Evolutionary conservation across 2,329 filamentous ascomycete genomes (phyloP), one percentile per base, ranked within the genome.

Genomic region (Amylocarpus encephaloides): DNA sequence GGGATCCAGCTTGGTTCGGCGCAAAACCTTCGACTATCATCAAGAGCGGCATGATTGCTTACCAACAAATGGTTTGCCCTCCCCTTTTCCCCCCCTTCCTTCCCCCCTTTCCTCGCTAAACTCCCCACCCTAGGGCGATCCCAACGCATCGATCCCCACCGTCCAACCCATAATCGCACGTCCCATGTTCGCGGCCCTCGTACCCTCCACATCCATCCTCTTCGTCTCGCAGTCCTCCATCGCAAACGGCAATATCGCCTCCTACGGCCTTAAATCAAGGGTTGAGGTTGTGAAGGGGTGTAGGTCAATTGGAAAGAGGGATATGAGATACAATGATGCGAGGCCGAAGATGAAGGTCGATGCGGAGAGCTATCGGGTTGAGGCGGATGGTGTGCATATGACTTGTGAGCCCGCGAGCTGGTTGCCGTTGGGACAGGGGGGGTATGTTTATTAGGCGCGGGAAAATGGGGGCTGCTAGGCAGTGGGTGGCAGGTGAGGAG

Each of bases 281-380:
- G 72, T 96, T 56, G 88, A 93, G 71, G 73, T 88, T 3, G 89
- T 96, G 43, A 83, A 77, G 64, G 79, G 79, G 49, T 95, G 90
- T 67, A 76, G 91, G 52, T 78, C 68, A 30, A 77, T 95, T 40
- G 75, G 83, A 39, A 96, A 96, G 76, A 75, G 70, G 61, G 87
- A 96, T 68, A 95, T 96, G 90, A 90, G 88, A 64, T 91, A 82
- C 68, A 96, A 96, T 67, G 82, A 89, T 63, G 70, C 70, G 48
- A 89, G 82, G 80, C 92, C 92, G 12, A 81, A 77, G 71, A 96
- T 97, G 88, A 82, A 75, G 62, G 91, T 97, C 53, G 91, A 97
- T 67, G 87, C 92, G 5, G 92, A 97, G 76, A 83, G 79, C 63
- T 97, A 96, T 71, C 79, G 75, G 13, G 91, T 96, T 22, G 83